phyloP scores from a whole-genome alignment of 2,329 filamentous ascomycete species.

The Colletotrichum sp. region DNA sequence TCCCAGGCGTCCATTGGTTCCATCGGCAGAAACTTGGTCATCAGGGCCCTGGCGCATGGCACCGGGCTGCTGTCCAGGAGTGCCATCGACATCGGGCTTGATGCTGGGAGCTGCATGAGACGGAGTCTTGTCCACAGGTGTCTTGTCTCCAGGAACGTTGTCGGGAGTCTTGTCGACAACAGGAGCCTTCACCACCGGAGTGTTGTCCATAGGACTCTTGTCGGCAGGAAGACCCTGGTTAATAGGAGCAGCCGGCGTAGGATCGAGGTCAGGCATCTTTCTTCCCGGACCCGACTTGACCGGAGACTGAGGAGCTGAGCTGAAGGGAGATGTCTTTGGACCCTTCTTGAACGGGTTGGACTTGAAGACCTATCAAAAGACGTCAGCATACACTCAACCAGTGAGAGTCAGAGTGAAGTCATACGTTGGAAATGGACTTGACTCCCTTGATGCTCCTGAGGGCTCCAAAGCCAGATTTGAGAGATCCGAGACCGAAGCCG shows the following conservation, averaged over 20 bases:
- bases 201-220: not conserved
- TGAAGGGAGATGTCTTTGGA: not conserved
- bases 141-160: not conserved
- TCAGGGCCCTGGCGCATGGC: not conserved
- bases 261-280: not conserved
- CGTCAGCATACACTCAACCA: not conserved
- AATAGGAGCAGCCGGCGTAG: not conserved
- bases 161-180: not conserved
- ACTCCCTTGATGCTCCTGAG: not conserved
- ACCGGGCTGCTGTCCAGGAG: not conserved
- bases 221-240: not conserved
- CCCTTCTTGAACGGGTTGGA: not conserved
- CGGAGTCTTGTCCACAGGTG: not conserved
- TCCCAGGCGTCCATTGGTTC: rapidly evolving
- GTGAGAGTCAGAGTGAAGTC: too few species aligned
- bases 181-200: not conserved
- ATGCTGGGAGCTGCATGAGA: not conserved
- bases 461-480: not conserved
- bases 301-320: not conserved
- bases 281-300: not conserved
- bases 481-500: not conserved
- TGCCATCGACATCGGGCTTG: not conserved
- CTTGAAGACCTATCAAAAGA: not conserved
- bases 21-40: not conserved
- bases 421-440: not conserved